Evolutionary conservation across 1,139 yeast genomes (phyloP).

Genomic region (Casaregolazyma lundiana): DNA sequence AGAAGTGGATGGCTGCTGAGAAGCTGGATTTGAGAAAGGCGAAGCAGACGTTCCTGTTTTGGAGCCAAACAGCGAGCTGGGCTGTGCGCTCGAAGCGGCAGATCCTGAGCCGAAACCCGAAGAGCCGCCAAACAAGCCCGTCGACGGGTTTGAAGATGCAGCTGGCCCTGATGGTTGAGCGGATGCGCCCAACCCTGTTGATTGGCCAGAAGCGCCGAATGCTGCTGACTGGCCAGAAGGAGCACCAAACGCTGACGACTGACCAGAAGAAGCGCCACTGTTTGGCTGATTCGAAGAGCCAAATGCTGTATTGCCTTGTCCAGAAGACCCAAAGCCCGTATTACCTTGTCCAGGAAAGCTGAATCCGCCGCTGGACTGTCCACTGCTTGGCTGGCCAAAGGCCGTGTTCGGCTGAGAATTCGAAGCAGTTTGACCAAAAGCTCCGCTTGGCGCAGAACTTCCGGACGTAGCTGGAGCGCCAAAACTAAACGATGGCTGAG

Average conservation of each 20-base stretch:
- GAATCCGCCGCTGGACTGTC: no score
- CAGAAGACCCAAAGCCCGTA: neutral
- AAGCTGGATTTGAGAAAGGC: neutral
- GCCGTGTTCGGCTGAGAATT: neutral
- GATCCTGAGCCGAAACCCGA: constrained; percentile 3
- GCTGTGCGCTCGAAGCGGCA: constrained; percentile 1
- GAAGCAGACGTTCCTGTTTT: constrained; percentile 2
- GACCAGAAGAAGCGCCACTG: neutral
- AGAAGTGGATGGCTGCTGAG: neutral
- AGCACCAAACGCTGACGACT: neutral
- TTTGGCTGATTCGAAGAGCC: no score
- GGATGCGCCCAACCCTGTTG: constrained; percentile 3
- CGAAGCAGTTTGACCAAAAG: no score
- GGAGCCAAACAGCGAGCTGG: neutral
- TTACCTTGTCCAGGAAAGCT: neutral
- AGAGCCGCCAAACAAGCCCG: neutral
- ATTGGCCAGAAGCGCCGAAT: neutral
- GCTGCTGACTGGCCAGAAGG: neutral
- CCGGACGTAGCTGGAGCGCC: neutral
- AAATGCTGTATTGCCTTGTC: neutral
- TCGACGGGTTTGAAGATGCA: constrained; percentile 1
- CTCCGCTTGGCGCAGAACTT: neutral
- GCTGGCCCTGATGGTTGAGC: no score
- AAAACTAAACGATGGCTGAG: neutral
- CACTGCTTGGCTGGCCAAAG: neutral